phyloP scores from a whole-genome alignment of 768 basidiomycete species.

The Tubosaeta sp. region DNA sequence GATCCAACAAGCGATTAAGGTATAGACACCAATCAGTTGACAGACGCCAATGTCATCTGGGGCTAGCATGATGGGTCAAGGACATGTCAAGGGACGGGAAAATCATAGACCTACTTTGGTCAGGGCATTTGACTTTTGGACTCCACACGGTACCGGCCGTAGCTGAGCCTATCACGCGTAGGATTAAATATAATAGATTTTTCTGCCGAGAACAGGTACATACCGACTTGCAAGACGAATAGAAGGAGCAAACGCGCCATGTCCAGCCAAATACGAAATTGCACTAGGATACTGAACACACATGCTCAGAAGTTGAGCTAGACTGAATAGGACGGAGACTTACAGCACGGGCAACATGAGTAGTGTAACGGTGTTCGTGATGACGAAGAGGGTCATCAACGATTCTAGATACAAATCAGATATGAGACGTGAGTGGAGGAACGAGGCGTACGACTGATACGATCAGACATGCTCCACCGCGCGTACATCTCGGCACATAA shows the following conservation, averaged over 20 bases:
- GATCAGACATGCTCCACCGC: slow-evolving; percentile 44
- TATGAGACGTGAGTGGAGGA: not conserved
- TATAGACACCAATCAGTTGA: slow-evolving; percentile 43
- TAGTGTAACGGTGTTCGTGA: slow-evolving; percentile 37
- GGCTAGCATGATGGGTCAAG: slow-evolving; percentile 23
- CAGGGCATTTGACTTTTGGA: slow-evolving; percentile 41
- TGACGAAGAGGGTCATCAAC: slow-evolving; percentile 43
- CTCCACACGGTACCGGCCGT: slow-evolving; percentile 40
- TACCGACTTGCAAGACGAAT: slow-evolving; percentile 44
- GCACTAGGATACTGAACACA: slow-evolving; percentile 37
- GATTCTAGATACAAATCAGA: slow-evolving; percentile 19
- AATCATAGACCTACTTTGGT: slow-evolving; percentile 33
- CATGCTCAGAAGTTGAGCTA: not conserved
- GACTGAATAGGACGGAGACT: slow-evolving; percentile 14
- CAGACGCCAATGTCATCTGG: slow-evolving; percentile 43
- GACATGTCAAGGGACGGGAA: not conserved
- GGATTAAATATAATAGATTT: not conserved
- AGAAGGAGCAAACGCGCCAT: slow-evolving; percentile 46
- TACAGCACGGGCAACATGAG: slow-evolving; percentile 43
- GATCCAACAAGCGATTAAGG: slow-evolving; percentile 51
- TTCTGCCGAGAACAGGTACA: slow-evolving; percentile 4
- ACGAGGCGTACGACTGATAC: slow-evolving; percentile 40
- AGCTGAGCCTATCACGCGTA: slow-evolving; percentile 36
- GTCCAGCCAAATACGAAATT: slow-evolving; percentile 53
- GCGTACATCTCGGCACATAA: slow-evolving; percentile 43